Conservation (phyloP, 2,329 filamentous ascomycete genomes). For the Diaporthe citriasiana region DNA sequence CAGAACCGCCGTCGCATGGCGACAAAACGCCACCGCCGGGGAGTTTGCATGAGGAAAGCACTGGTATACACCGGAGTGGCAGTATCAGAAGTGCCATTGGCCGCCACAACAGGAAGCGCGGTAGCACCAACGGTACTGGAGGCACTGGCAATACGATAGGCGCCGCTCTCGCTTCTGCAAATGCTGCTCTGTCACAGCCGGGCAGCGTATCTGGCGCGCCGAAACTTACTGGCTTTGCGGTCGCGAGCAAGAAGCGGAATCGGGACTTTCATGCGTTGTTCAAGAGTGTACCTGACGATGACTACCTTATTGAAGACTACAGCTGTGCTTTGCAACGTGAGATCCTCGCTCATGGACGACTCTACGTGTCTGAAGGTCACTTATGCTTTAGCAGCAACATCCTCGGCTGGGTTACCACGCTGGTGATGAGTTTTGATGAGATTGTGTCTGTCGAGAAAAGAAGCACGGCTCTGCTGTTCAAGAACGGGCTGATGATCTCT, state of each 20-base stretch:
- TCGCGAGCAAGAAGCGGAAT: constrained; percentile 96
- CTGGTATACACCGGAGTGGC: constrained; percentile 71
- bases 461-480: constrained; percentile 94
- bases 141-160: constrained; percentile 76
- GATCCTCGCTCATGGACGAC: constrained; percentile 90
- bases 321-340: constrained; percentile 96
- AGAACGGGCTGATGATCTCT: constrained; percentile 96
- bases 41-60: constrained; percentile 75
- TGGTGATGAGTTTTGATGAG: constrained; percentile 98
- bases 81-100: constrained; percentile 76
- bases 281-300: constrained; percentile 96
- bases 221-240: constrained; percentile 93
- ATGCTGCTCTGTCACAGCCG: constrained; percentile 77
- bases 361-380: constrained; percentile 97
- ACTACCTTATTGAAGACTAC: constrained; percentile 98
- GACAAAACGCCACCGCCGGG: constrained; percentile 77
- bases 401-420: constrained; percentile 95
- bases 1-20: constrained; percentile 61
- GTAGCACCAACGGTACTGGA: constrained; percentile 71
- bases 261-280: constrained; percentile 94
- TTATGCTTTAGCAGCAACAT: constrained; percentile 99
- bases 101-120: constrained; percentile 76
- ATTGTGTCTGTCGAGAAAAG: constrained; percentile 97
- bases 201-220: constrained; percentile 71
- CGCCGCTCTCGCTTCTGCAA: constrained; percentile 79